Evolutionary conservation across 306 rosid genomes (phyloP), one percentile per base, ranked within the genome.

Genomic region (Canavalia gladiata): DNA sequence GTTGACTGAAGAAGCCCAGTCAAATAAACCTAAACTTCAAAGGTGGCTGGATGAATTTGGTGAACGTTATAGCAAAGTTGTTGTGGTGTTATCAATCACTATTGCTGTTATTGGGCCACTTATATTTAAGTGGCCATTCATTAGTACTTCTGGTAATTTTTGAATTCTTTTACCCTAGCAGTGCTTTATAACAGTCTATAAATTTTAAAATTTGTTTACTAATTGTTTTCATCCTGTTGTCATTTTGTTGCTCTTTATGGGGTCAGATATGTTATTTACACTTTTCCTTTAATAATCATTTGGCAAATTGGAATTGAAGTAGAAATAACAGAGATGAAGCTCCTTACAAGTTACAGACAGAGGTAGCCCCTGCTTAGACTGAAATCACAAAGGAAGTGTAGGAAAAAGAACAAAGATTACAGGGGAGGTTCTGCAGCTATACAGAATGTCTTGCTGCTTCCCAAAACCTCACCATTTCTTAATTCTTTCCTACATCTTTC

Each of bases 21-120:
- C 88, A 87, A 95, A 89, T 84, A 93, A 88, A 86, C 98, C 99
- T 33, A 93, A 87, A 88, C 98, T 93, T 86, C 94, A 95, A 85
- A 91, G 99, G 87, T 95, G 99, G 99, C 87, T 95, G 71, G 97
- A 95, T 82, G 96, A 95, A 85, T 95, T 93, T 87, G 98, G 99
- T 35, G 99, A 95, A 84, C 90, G 78, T 34, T 95, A 93, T 89
- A 95, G 99, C 91, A 90, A 90, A 89, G 91, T 89, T 80, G 99
- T 95, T 79, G 91, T 95, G 78, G 92, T 93, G 76, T 83, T 95
- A 84, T 93, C 99, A 49, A 67, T 92, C 54, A 91, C 96, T 45
- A 64, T 95, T 79, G 99, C 99, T 76, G 83, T 95, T 74, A 75
- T 93, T 77, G 98, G 99, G 72, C 97, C 98, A 75, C 88, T 93